Percentiles rank a stretch among this genome's conserved stretches.
Evolutionary conservation across 352 stramenopile species (phyloP).

Genomic region (Pythium grandisporangium): DNA sequence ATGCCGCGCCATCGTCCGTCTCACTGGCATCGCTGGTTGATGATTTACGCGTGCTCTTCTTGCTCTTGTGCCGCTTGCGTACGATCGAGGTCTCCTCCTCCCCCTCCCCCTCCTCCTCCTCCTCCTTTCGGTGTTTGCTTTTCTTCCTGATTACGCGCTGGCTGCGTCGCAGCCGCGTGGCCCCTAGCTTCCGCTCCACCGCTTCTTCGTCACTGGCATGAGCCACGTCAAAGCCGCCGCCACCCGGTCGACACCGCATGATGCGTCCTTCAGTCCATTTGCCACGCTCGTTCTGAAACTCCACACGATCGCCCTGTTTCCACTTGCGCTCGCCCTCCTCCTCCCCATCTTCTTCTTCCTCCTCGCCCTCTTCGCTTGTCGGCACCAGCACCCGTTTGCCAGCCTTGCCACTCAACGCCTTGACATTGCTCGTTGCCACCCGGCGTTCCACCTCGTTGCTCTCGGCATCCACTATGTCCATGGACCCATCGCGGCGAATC

Average conservation of each 20-base stretch:
- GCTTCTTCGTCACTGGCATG: conserved; percentile 28
- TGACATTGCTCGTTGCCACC: conserved; percentile 10
- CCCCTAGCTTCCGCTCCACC: conserved; percentile 10
- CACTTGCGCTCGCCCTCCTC: conserved; percentile 15
- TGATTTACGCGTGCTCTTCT: conserved; percentile 31
- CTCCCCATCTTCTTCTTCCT: conserved; percentile 8
- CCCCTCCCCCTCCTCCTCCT: conserved; percentile 2
- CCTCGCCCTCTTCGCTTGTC: conserved; percentile 5
- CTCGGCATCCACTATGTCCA: conserved; percentile 24
- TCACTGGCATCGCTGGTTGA: conserved; percentile 38
- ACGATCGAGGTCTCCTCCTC: conserved; percentile 1
- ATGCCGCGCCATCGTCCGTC: conserved; percentile 18
- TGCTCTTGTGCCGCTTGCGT: conserved; percentile 25
- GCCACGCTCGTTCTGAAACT: conserved; percentile 27
- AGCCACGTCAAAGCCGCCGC: conserved; percentile 38
- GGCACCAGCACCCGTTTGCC: too few relatives aligned
- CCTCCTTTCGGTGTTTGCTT: conserved; percentile 2
- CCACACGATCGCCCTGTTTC: conserved; percentile 15
- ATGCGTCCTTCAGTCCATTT: conserved; percentile 25
- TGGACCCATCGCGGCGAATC: conserved; percentile 15
- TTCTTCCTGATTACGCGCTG: conserved; percentile 10
- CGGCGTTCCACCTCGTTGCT: conserved; percentile 21
- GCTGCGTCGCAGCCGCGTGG: neutral
- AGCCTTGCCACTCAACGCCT: conserved; percentile 10
- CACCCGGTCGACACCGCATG: conserved; percentile 19